phyloP scores from a whole-genome alignment of 306 rosid species.

The Vigna unguiculata region DNA sequence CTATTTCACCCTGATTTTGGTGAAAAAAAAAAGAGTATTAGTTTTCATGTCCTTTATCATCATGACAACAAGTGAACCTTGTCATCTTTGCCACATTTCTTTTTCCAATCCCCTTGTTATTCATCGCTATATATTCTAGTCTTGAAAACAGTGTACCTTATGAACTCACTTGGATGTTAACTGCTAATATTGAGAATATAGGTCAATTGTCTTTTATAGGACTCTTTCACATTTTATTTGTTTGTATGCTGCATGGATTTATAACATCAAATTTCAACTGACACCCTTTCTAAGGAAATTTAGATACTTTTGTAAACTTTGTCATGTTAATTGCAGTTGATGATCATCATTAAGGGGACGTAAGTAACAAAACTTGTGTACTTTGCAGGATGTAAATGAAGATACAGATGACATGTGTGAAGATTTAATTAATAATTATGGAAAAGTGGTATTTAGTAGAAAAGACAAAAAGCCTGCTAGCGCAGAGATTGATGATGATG shows the following conservation, averaged over 20 bases:
- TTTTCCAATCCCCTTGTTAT: background rate
- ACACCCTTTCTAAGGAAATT: too few relatives aligned
- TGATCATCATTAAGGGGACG: constrained; percentile 25
- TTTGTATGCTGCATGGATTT: too few relatives aligned
- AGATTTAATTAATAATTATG: constrained; percentile 80
- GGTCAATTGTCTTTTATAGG: too few relatives aligned
- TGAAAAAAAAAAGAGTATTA: background rate
- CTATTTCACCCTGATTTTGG: constrained; percentile 2
- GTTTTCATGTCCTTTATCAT: background rate
- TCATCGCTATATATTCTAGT: background rate
- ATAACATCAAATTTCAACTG: too few relatives aligned
- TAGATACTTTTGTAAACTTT: too few relatives aligned
- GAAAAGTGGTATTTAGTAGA: constrained; percentile 81
- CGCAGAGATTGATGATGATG: too few relatives aligned
- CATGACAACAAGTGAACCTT: background rate
- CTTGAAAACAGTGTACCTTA: background rate
- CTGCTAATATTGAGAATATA: too few relatives aligned
- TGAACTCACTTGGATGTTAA: constrained; percentile 18
- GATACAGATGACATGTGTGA: constrained; percentile 90
- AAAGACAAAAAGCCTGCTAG: too few relatives aligned
- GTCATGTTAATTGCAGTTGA: constrained; percentile 19
- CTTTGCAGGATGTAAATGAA: constrained; percentile 71
- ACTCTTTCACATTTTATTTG: too few relatives aligned
- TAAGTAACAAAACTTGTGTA: constrained; percentile 22
- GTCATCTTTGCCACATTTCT: background rate